These are phyloP conservation scores for Taphrina betulina DNA, from an alignment of 1,139 yeast genomes.

Conservation along the genomic window DNA sequence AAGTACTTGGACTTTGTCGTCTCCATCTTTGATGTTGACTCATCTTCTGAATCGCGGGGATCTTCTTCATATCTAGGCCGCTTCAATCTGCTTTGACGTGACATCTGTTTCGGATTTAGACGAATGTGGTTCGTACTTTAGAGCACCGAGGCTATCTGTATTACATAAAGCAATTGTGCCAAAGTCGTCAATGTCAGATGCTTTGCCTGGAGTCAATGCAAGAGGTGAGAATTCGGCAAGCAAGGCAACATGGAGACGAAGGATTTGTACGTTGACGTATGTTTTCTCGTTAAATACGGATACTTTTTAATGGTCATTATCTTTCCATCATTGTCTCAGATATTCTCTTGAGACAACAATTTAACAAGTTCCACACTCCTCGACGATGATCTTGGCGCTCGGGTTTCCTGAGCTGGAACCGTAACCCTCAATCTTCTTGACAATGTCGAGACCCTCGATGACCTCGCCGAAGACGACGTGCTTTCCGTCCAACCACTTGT, in stretches of 20 bases:
- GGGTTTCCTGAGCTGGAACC: constrained; percentile 88
- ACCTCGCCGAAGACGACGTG: constrained; percentile 99
- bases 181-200: too few relatives aligned
- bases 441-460: constrained; percentile 81
- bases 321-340: too few relatives aligned
- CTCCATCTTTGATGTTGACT: not conserved
- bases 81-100: too few relatives aligned
- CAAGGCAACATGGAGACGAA: too few relatives aligned
- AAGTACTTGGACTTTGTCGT: not conserved
- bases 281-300: too few relatives aligned
- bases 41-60: not conserved
- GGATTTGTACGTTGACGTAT: too few relatives aligned
- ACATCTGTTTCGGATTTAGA: not conserved
- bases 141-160: not conserved
- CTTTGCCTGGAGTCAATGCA: too few relatives aligned
- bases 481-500: constrained; percentile 93
- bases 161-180: too few relatives aligned
- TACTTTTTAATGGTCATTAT: too few relatives aligned
- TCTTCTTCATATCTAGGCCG: too few relatives aligned
- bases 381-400: constrained; percentile 72
- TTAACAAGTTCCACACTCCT: constrained; percentile 60
- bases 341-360: too few relatives aligned
- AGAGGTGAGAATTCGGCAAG: too few relatives aligned
- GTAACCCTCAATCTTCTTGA: constrained; percentile 81
- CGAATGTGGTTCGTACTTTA: not conserved